A percentile compares a stretch with the other conserved stretches of the same genome.
Conservation (phyloP, 2,329 filamentous ascomycete species). For the Colletotrichum ledebouriae region DNA sequence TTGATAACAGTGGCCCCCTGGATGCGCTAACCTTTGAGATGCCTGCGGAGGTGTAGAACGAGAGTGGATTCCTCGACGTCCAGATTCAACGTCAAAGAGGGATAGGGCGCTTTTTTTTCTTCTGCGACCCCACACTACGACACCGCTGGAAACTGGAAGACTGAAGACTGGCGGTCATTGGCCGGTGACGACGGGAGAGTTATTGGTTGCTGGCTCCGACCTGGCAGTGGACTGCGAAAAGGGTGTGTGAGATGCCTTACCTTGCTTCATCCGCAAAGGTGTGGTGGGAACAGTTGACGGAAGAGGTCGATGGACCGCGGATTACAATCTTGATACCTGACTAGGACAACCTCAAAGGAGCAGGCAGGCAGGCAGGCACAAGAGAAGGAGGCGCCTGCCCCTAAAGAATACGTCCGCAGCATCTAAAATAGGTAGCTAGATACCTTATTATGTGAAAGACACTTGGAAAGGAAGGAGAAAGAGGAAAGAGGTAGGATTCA, state of each 20-base stretch:
- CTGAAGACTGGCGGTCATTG: slow-evolving; percentile 11
- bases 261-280: neutral
- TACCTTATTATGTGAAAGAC: no score
- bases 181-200: neutral
- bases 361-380: no score
- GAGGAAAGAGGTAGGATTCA: no score
- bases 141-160: slow-evolving; percentile 23
- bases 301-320: neutral
- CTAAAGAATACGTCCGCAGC: no score
- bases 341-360: no score
- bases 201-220: slow-evolving; percentile 9
- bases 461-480: no score
- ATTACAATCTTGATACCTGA: neutral
- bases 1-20: no score
- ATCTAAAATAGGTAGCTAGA: no score
- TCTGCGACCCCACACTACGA: slow-evolving; percentile 15
- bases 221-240: neutral
- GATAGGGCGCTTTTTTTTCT: neutral
- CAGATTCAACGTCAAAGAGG: slow-evolving; percentile 34
- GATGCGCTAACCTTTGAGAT: no score
- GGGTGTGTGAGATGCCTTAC: neutral
- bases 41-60: slow-evolving; percentile 12
- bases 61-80: slow-evolving; percentile 10
- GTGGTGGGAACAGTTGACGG: neutral
- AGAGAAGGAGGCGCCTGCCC: no score